phyloP scores from a whole-genome alignment of 345 rosid species.

The Carallia pectinifolia region DNA sequence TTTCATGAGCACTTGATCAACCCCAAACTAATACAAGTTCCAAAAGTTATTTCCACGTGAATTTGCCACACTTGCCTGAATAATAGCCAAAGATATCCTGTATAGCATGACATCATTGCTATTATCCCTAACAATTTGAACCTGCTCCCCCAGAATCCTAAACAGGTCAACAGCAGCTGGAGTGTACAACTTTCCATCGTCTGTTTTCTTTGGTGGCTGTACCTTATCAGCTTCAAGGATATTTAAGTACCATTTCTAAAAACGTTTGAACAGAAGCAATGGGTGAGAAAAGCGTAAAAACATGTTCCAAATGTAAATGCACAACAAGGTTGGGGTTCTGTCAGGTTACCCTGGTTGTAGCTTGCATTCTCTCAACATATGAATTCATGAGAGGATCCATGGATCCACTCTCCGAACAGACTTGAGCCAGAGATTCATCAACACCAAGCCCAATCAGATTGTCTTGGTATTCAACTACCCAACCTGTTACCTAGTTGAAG shows the following conservation, averaged over 20 bases:
- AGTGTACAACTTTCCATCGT: slow-evolving; percentile 97
- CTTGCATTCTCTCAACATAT: slow-evolving; percentile 98
- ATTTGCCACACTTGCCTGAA: slow-evolving; percentile 56
- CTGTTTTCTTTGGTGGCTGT: slow-evolving; percentile 96
- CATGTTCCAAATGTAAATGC: not conserved
- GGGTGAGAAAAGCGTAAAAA: not conserved
- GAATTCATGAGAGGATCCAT: slow-evolving; percentile 99
- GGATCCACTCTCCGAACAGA: slow-evolving; percentile 99
- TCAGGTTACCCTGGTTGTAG: slow-evolving; percentile 76
- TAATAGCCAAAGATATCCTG: slow-evolving; percentile 88
- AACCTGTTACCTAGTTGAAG: slow-evolving; percentile 81
- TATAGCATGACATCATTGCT: slow-evolving; percentile 97
- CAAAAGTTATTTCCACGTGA: not conserved
- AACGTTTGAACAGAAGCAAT: slow-evolving; percentile 16
- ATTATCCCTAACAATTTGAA: slow-evolving; percentile 95
- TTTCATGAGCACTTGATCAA: not conserved
- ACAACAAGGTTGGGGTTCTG: slow-evolving; percentile 3
- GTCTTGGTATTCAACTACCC: slow-evolving; percentile 99
- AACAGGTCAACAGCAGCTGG: slow-evolving; percentile 99
- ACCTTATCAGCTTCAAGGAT: slow-evolving; percentile 96
- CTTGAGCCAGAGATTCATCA: slow-evolving; percentile 98
- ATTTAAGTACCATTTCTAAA: slow-evolving; percentile 95
- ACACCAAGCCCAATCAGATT: slow-evolving; percentile 95
- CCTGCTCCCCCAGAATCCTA: slow-evolving; percentile 99
- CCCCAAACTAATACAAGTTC: not conserved